Evolutionary conservation across 495 filamentous ascomycete genomes (phyloP), one percentile per base, ranked within the genome.

Genomic region (Daldinia loculata): DNA sequence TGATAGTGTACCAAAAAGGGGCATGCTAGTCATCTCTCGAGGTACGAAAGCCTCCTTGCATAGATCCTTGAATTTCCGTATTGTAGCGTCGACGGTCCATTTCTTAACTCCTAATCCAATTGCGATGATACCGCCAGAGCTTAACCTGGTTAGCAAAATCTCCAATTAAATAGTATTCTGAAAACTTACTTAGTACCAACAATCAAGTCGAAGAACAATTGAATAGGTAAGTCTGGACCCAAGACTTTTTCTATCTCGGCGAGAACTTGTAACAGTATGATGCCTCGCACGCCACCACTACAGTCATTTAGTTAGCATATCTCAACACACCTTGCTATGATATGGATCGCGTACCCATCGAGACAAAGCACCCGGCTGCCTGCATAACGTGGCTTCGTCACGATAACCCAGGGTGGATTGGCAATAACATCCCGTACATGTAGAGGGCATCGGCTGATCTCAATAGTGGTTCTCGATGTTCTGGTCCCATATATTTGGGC

Each of bases 51-150:
- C 83, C 56, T 84, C 63, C 2, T 69, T 70, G 48, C 78, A 83
- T 12, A 86, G 63, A 2, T 75, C 67, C 38, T 74, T 76, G 63
- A 88, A 88, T 22, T 81, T 72, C 17, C 74, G 69, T 15, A 81
- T 79, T 63, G 81, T 84, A 2, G 76, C 61, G 1, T 80, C 71
- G n/a, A 86, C 76, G 4, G 76, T 64, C 81, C 82, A 86, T 43
- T 81, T 77, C 56, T 85, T 79, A 19, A 83, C 79, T 3, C 81
- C 86, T 8, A 91, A 77, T 0, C 81, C 85, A 29, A 89, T 76
- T 1, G 87, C 85, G 56, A 90, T 84, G 62, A 90, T 82, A 17
- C 86, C 85, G 0, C 88, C 86, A 15, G 84, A 85, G 55, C 86
- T 87, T 43, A 27, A 19, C 9, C 2, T 17, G 19, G 19, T 75